Evolutionary conservation across 495 filamentous ascomycete species (phyloP).

Genomic region (Podospora pseudocomata): DNA sequence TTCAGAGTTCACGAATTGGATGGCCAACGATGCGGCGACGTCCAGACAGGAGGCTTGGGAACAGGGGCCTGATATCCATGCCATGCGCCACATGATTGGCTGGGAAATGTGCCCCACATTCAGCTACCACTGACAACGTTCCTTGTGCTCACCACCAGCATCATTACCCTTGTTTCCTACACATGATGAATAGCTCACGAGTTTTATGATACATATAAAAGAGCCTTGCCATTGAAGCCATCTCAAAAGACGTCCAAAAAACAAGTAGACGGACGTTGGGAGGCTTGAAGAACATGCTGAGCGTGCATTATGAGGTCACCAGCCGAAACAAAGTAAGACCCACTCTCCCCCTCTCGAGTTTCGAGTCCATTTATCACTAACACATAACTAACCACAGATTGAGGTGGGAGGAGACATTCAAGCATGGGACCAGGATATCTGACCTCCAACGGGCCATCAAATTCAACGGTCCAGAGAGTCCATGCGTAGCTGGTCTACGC

Average conservation of each 20-base stretch:
- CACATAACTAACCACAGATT: constrained; percentile 29
- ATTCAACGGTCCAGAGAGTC: constrained; percentile 50
- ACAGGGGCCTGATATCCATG: constrained; percentile 12
- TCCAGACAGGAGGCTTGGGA: constrained; percentile 12
- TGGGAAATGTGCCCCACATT: neutral
- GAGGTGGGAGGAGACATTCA: constrained; percentile 65
- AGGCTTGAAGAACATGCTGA: neutral
- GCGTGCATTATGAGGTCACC: constrained; percentile 11
- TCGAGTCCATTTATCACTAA: constrained; percentile 1
- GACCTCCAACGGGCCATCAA: constrained; percentile 66
- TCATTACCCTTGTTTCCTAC: neutral
- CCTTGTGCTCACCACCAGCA: neutral
- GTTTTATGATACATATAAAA: neutral
- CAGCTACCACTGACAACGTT: neutral
- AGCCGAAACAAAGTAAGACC: constrained; percentile 16
- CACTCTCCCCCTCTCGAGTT: neutral
- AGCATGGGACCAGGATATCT: constrained; percentile 53
- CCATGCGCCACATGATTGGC: constrained; percentile 12
- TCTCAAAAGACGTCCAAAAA: neutral
- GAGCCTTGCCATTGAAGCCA: neutral
- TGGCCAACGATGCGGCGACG: constrained; percentile 14
- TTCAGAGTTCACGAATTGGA: constrained; percentile 12
- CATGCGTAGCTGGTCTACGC: constrained; percentile 69
- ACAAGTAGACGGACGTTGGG: neutral
- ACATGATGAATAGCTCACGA: neutral